These are phyloP conservation scores for Diophrys appendiculata DNA, from an alignment of 73 alveolate species.

Conservation along the genomic window DNA sequence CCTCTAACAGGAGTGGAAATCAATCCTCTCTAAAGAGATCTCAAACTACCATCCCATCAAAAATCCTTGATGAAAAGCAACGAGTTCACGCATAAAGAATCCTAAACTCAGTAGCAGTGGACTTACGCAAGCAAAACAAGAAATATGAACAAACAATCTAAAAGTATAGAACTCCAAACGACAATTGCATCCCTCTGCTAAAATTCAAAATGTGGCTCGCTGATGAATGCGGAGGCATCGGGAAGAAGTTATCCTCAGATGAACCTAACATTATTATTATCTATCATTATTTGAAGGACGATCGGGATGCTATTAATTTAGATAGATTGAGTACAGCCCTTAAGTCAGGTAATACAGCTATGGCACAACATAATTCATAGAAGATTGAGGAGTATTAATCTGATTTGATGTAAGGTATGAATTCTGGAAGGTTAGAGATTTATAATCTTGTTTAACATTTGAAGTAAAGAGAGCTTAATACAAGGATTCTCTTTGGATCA, in stretches of 20 bases:
- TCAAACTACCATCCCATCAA: not conserved
- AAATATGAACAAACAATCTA: not conserved
- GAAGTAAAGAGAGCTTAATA: not conserved
- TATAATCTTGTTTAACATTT: not conserved
- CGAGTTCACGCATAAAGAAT: not conserved
- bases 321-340: not conserved
- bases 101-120: not conserved
- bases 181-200: not conserved
- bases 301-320: not conserved
- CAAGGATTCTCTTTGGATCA: not conserved
- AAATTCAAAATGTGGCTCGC: slow-evolving; percentile 1
- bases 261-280: not conserved
- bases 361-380: not conserved
- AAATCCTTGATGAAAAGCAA: not conserved
- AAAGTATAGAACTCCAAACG: not conserved
- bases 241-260: not conserved
- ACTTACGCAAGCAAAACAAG: not conserved
- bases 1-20: not conserved
- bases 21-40: not conserved
- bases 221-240: not conserved
- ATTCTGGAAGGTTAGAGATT: not conserved
- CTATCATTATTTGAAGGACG: slow-evolving; percentile 8
- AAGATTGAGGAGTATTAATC: not conserved
- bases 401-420: not conserved
- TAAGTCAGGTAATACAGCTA: not conserved